These are phyloP conservation scores for Mrakia blollopis DNA, from an alignment of 768 basidiomycete genomes.

Conservation along the genomic window DNA sequence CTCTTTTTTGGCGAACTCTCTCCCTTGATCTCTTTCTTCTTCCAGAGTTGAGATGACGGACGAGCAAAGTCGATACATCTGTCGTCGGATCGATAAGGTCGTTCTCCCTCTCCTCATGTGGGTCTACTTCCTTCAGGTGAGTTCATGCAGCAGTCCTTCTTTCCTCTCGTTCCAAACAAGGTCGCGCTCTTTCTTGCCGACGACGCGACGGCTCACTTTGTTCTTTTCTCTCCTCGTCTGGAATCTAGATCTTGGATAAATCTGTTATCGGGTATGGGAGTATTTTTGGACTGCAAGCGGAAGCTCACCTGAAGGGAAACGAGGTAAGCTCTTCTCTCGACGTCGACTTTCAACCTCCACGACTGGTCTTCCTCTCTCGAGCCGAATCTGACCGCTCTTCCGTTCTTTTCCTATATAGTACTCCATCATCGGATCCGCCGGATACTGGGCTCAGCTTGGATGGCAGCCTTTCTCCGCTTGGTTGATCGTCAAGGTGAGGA, in stretches of 20 bases:
- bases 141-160: neutral
- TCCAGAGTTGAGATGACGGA: constrained; percentile 19
- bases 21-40: too few species aligned
- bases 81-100: constrained; percentile 31
- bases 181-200: neutral
- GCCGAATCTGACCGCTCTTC: neutral
- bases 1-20: too few species aligned
- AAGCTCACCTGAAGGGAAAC: constrained; percentile 32
- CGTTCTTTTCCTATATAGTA: constrained; percentile 11
- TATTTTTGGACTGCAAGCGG: constrained; percentile 36
- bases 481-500: constrained; percentile 37
- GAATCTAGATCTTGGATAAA: constrained; percentile 22
- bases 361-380: too few species aligned
- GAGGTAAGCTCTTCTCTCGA: constrained; percentile 16
- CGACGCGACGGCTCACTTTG: constrained; percentile 33
- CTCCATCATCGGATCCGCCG: constrained; percentile 33
- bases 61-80: constrained; percentile 18
- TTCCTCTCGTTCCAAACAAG: neutral
- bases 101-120: constrained; percentile 34
- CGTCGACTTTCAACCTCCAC: too few species aligned
- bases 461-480: constrained; percentile 38
- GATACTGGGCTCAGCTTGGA: constrained; percentile 37
- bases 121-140: constrained; percentile 43
- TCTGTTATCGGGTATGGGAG: constrained; percentile 33
- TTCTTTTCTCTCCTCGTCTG: constrained; percentile 30